A percentile compares a stretch with the other conserved stretches of the same genome.
These are phyloP conservation scores for Geosmithia morbida DNA, from an alignment of 2,329 filamentous ascomycete genomes.

Conservation along the genomic window DNA sequence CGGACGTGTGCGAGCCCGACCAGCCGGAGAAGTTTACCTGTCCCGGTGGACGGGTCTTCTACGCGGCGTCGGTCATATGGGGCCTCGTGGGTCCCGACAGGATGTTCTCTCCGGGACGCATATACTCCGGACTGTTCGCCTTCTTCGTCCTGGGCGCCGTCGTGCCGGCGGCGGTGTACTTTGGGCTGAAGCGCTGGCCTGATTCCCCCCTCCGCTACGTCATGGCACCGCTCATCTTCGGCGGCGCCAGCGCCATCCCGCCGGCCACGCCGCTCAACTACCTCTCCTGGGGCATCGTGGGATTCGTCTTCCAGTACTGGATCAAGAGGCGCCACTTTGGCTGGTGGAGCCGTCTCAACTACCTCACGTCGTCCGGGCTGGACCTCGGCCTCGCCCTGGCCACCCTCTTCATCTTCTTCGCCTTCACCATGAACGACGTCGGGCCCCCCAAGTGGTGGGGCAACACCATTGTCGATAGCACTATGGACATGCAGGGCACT, in stretches of 20 bases:
- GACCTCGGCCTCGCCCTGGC: conserved; percentile 54
- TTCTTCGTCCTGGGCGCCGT: conserved; percentile 45
- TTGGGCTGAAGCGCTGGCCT: conserved; percentile 32
- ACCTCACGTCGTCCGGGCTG: conserved; percentile 53
- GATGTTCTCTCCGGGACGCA: conserved; percentile 47
- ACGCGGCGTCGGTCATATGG: conserved; percentile 54
- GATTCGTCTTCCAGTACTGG: conserved; percentile 54
- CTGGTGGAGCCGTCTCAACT: conserved; percentile 67
- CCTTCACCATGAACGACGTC: conserved; percentile 48
- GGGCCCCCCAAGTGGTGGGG: conserved; percentile 57
- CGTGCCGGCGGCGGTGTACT: conserved; percentile 36
- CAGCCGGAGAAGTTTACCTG: conserved; percentile 48
- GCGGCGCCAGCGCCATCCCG: conserved; percentile 41
- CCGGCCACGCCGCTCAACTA: conserved; percentile 63
- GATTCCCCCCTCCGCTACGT: conserved; percentile 33
- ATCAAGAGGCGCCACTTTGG: conserved; percentile 48
- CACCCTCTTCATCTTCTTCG: conserved; percentile 57
- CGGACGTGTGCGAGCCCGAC: conserved; percentile 43
- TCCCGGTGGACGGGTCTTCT: conserved; percentile 49
- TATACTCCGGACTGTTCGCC: conserved; percentile 44
- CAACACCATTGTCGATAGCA: conserved; percentile 40
- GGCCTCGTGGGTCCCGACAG: conserved; percentile 48
- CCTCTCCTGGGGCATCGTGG: conserved; percentile 58
- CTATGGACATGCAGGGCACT: conserved; percentile 45
- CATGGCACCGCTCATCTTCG: conserved; percentile 50